phyloP scores from a whole-genome alignment of 257 asterid genomes.

The Primulina eburnea region DNA sequence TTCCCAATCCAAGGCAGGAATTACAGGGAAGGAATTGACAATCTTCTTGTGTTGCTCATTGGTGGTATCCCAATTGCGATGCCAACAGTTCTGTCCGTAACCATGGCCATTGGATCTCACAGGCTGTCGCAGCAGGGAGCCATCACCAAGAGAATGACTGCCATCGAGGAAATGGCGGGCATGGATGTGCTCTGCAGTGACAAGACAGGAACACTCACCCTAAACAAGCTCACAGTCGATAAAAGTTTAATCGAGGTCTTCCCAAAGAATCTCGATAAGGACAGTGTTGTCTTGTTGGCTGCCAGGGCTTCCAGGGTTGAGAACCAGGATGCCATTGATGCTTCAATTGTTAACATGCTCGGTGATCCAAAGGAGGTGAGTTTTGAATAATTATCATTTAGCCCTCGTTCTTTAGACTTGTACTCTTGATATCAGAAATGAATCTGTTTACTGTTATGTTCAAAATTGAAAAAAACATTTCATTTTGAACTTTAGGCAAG shows the following conservation, averaged over 20 bases:
- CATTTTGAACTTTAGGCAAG: slow-evolving; percentile 53
- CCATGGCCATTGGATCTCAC: slow-evolving; percentile 64
- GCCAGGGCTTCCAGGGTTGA: slow-evolving; percentile 84
- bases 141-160: slow-evolving; percentile 62
- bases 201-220: slow-evolving; percentile 58
- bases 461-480: neutral
- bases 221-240: slow-evolving; percentile 56
- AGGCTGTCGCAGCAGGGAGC: slow-evolving; percentile 54
- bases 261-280: slow-evolving; percentile 45
- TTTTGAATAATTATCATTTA: neutral
- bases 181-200: slow-evolving; percentile 65
- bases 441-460: neutral
- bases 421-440: neutral
- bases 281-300: slow-evolving; percentile 47
- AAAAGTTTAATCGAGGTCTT: slow-evolving; percentile 51
- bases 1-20: slow-evolving; percentile 46
- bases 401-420: neutral
- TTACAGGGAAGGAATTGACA: slow-evolving; percentile 58
- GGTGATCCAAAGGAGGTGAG: slow-evolving; percentile 71
- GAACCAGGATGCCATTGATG: slow-evolving; percentile 90
- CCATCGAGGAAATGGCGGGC: slow-evolving; percentile 64
- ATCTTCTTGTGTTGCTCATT: slow-evolving; percentile 46
- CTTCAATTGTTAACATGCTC: slow-evolving; percentile 76
- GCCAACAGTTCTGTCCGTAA: slow-evolving; percentile 57
- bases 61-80: slow-evolving; percentile 65